Conservation (phyloP, 345 rosid genomes). For the Sisymbrium irio region DNA sequence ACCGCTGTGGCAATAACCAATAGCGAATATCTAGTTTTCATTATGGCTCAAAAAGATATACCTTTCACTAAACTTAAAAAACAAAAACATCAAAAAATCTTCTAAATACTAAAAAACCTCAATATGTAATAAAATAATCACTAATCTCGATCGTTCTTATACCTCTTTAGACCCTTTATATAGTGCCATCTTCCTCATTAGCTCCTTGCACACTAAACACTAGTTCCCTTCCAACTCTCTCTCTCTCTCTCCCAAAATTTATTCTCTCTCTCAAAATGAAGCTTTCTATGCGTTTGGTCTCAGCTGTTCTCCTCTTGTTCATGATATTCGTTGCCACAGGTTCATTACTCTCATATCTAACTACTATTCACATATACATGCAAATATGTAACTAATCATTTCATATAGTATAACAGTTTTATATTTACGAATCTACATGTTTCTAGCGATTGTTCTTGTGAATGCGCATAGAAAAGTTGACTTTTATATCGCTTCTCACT, state of each 20-base stretch:
- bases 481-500: not conserved
- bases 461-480: not conserved
- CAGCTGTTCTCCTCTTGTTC: conserved; percentile 28
- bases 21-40: not conserved
- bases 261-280: conserved; percentile 24
- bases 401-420: not conserved
- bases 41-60: not conserved
- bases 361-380: not conserved
- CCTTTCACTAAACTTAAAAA: not conserved
- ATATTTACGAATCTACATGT: not conserved
- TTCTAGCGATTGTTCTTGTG: not conserved
- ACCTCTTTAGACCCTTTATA: conserved; percentile 21
- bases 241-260: conserved; percentile 11
- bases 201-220: not conserved
- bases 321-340: conserved; percentile 37
- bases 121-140: not conserved
- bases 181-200: conserved; percentile 12
- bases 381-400: not conserved
- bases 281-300: conserved; percentile 33
- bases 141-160: conserved; percentile 14
- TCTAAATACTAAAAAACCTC: not conserved
- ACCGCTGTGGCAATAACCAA: conserved; percentile 15
- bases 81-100: not conserved
- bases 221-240: not conserved
- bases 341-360: conserved; percentile 6